A percentile compares a stretch with the other conserved stretches of the same genome.
Conservation (phyloP, 805 yeast genomes). For the Cyberlindnera misumaiensis region DNA sequence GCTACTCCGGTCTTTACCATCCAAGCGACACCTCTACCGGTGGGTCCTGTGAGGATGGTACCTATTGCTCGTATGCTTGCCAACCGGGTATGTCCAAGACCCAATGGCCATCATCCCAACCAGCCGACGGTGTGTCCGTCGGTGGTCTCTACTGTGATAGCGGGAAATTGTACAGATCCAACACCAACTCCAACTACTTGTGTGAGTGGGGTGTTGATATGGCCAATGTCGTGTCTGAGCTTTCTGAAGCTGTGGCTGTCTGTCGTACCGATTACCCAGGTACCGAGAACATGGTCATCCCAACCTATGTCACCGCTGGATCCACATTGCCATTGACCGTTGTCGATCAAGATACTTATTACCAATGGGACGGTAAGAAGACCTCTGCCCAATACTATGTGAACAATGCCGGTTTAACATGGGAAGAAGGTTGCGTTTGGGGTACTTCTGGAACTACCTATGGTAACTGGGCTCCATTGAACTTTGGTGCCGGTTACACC, state of each 20-base stretch:
- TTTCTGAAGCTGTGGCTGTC: conserved; percentile 66
- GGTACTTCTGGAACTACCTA: conserved; percentile 69
- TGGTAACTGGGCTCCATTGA: conserved; percentile 98
- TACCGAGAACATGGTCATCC: conserved; percentile 96
- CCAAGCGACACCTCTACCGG: conserved; percentile 54
- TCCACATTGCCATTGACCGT: conserved; percentile 60
- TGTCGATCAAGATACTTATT: conserved; percentile 73
- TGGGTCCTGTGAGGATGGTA: conserved; percentile 73
- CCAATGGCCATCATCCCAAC: conserved; percentile 91
- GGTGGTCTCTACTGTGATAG: conserved; percentile 85
- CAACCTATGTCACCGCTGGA: conserved; percentile 77
- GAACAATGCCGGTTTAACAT: conserved; percentile 89
- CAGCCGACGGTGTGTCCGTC: conserved; percentile 78
- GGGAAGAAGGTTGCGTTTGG: conserved; percentile 93
- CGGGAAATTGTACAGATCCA: conserved; percentile 79
- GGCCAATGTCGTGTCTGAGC: conserved; percentile 62
- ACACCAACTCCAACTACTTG: conserved; percentile 54
- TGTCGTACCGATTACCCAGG: conserved; percentile 99
- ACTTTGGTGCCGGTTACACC: conserved; percentile 86
- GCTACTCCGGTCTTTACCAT: conserved; percentile 67
- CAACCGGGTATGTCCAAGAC: conserved; percentile 98
- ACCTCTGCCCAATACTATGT: conserved; percentile 97
- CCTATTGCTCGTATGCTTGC: conserved; percentile 95
- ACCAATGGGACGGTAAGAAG: conserved; percentile 68
- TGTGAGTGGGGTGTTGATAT: conserved; percentile 82